These are phyloP conservation scores for Aquilaria sinensis DNA, from an alignment of 345 rosid species.

Conservation along the genomic window DNA sequence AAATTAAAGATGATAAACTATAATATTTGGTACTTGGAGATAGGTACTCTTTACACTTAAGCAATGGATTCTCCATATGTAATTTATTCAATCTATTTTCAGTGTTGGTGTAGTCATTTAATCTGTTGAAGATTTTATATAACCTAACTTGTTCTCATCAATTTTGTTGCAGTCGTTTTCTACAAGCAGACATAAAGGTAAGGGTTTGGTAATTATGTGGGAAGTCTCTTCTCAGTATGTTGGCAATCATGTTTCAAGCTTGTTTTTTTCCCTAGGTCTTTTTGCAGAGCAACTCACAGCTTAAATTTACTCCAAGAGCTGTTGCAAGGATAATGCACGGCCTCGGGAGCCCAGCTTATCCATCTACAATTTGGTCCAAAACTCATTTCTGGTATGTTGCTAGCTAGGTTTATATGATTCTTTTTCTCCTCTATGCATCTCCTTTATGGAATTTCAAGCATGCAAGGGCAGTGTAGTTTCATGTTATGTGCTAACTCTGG, in stretches of 20 bases:
- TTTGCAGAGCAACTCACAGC: conserved; percentile 68
- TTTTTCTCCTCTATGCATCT: too few relatives aligned
- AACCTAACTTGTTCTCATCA: conserved; percentile 24
- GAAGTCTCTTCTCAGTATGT: conserved; percentile 8
- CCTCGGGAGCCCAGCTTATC: conserved; percentile 88
- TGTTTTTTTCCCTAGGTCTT: conserved; percentile 54
- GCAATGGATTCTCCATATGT: background rate
- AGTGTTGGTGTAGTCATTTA: background rate
- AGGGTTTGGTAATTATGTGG: conserved; percentile 17
- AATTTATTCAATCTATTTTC: background rate
- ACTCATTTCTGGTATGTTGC: conserved; percentile 84
- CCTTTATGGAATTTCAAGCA: too few relatives aligned
- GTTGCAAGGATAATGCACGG: conserved; percentile 95
- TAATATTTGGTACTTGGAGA: too few relatives aligned
- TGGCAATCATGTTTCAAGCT: conserved; percentile 1
- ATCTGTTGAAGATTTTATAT: conserved; percentile 2
- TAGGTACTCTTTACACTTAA: background rate
- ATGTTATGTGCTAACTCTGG: too few relatives aligned
- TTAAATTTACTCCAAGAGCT: conserved; percentile 90
- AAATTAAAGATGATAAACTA: background rate
- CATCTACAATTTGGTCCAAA: conserved; percentile 67
- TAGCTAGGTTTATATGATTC: too few relatives aligned
- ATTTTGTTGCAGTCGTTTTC: conserved; percentile 59
- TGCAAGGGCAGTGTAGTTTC: too few relatives aligned
- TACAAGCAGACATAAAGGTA: conserved; percentile 97